phyloP scores from a whole-genome alignment of 441 rosid species.

The Mallotus repandus region DNA sequence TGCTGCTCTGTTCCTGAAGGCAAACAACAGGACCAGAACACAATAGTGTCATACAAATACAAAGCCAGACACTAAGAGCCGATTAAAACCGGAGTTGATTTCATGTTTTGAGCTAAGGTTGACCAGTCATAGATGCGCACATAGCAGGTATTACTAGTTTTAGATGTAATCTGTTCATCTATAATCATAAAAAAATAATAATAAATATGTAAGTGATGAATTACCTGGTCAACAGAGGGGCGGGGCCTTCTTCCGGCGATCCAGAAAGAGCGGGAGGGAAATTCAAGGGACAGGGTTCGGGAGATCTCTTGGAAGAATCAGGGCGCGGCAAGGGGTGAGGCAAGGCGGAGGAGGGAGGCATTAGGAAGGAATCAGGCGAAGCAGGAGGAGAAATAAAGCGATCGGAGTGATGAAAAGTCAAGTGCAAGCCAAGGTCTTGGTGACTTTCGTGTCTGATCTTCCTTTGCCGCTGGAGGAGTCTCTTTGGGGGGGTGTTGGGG shows the following conservation, averaged over 20 bases:
- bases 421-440: constrained; percentile 28
- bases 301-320: constrained; percentile 23
- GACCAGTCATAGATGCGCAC: neutral
- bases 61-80: no score
- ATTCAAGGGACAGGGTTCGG: constrained; percentile 22
- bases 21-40: no score
- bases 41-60: no score
- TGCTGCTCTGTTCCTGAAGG: no score
- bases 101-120: neutral
- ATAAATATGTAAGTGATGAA: neutral
- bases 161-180: neutral
- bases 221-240: constrained; percentile 30
- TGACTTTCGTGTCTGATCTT: constrained; percentile 36
- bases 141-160: neutral
- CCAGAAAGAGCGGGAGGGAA: constrained; percentile 13
- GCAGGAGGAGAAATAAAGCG: constrained; percentile 25
- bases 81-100: no score
- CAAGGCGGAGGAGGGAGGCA: constrained; percentile 28
- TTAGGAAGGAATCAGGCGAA: constrained; percentile 32
- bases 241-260: constrained; percentile 29
- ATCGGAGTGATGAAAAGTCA: neutral
- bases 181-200: no score
- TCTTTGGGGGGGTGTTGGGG: constrained; percentile 7
- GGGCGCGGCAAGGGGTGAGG: constrained; percentile 69
- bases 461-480: constrained; percentile 15